These are phyloP conservation scores for Elaeis guineensis DNA, from an alignment of 176 grass and related monocot genomes.

Conservation along the genomic window DNA sequence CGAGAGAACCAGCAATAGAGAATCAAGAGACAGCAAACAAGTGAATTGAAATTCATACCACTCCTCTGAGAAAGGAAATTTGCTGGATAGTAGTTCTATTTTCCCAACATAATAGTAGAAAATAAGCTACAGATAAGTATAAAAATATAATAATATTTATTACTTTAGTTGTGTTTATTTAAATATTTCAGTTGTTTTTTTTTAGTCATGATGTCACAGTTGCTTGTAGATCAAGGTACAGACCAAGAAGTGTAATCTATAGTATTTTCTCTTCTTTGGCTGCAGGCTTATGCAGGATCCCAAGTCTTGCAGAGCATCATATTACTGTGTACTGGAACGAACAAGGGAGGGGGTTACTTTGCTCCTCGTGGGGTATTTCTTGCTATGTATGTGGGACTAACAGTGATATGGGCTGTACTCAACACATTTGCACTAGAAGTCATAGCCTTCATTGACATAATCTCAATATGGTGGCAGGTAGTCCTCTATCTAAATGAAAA, in stretches of 20 bases:
- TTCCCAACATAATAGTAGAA: too few species aligned
- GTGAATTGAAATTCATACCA: too few species aligned
- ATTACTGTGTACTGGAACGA: constrained; percentile 70
- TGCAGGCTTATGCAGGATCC: constrained; percentile 78
- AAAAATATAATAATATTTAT: too few species aligned
- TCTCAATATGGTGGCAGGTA: constrained; percentile 99
- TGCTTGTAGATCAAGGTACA: neutral
- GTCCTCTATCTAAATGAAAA: too few species aligned
- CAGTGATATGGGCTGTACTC: constrained; percentile 87
- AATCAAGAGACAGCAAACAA: too few species aligned
- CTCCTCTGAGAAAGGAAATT: too few species aligned
- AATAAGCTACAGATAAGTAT: too few species aligned
- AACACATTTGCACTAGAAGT: constrained; percentile 97
- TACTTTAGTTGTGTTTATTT: too few species aligned
- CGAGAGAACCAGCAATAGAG: too few species aligned
- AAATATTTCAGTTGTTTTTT: too few species aligned
- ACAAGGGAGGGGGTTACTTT: constrained; percentile 85
- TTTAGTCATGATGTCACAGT: neutral
- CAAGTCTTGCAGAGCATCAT: constrained; percentile 87
- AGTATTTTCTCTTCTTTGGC: neutral
- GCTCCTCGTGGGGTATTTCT: constrained; percentile 77
- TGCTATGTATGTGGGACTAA: constrained; percentile 67
- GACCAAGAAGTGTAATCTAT: too few species aligned
- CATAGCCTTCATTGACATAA: constrained; percentile 77
- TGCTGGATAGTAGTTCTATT: too few species aligned